Evolutionary conservation across 1,284 basidiomycete genomes (phyloP).

Genomic region (Sphaerobolus stellatus): DNA sequence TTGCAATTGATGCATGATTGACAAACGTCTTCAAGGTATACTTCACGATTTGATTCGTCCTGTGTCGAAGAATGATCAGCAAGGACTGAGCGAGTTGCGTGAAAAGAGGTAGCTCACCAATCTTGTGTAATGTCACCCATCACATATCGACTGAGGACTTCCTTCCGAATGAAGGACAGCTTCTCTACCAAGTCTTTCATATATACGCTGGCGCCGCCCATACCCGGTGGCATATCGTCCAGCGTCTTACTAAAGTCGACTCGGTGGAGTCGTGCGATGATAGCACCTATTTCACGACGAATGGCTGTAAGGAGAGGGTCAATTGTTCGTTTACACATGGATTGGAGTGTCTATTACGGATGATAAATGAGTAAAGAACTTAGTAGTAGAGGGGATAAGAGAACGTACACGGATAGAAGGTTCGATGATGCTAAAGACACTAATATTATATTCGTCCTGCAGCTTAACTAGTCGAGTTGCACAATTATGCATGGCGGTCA

Average conservation of each 20-base stretch:
- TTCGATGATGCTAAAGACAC: conserved; percentile 58
- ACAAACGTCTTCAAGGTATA: conserved; percentile 83
- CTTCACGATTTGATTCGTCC: conserved; percentile 67
- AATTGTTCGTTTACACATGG: conserved; percentile 60
- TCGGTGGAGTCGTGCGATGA: conserved; percentile 79
- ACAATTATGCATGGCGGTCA: conserved; percentile 77
- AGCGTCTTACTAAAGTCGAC: conserved; percentile 74
- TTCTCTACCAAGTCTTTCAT: conserved; percentile 90
- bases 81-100: conserved; percentile 4
- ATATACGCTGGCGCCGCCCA: conserved; percentile 74
- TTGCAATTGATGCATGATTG: conserved; percentile 84
- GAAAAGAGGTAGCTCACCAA: conserved; percentile 55
- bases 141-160: conserved; percentile 69
- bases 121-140: conserved; percentile 67
- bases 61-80: conserved; percentile 30
- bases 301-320: conserved; percentile 74
- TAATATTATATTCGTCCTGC: conserved; percentile 67
- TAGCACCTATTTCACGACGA: conserved; percentile 73
- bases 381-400: background rate
- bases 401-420: conserved; percentile 60
- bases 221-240: conserved; percentile 53
- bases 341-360: conserved; percentile 52
- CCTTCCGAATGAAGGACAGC: conserved; percentile 73
- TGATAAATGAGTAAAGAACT: background rate
- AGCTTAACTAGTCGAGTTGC: conserved; percentile 70